Evolutionary conservation across 345 rosid genomes (phyloP), one percentile per base, ranked within the genome.

Genomic region (Ailanthus altissimus): DNA sequence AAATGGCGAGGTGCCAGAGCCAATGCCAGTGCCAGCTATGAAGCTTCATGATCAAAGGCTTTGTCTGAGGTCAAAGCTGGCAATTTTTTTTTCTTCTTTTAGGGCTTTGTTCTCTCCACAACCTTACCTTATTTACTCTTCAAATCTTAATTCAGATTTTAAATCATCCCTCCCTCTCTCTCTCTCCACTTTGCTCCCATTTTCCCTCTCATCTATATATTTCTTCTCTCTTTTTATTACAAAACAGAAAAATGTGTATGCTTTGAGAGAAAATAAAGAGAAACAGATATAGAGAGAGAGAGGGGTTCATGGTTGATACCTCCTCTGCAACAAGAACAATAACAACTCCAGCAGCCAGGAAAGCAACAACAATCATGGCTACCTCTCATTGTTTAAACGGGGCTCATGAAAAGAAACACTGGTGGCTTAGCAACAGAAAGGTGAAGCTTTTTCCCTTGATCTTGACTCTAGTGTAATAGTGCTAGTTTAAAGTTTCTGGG

Each of bases 341-440:
- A 62, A 25, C 15, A 32, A 3, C 78, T 6, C 5, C 80, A 56
- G 74, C 45, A 49, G 62, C 8, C 64, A 20, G 38, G 38, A 32
- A n/a, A 58, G 61, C 71, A 76, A 73, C 60, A 77, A 50, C 72
- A 63, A 70, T 74, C 76, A 87, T 88, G 93, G 82, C 90, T 10
- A 57, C 82, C 72, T 75, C 89, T 72, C 90, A 77, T 15, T 77
- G 63, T 79, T 72, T 79, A 28, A 74, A 74, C 70, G 79, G 69
- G n/a, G 18, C 46, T 9, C 60, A 50, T 76, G 89, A 89, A 58
- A 89, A 84, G 83, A 92, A 85, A 73, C 97, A 86, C 81, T 91
- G 98, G 97, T 95, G 99, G 99, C 92, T 91, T 76, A 92, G 84
- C 81, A 91, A 90, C 82, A 79, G 93, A 72, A 95, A 89, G 97